A percentile compares a stretch with the other conserved stretches of the same genome.
Conservation (phyloP, 371 early-diverging fungal genomes). For the Chytridiales sp. region DNA sequence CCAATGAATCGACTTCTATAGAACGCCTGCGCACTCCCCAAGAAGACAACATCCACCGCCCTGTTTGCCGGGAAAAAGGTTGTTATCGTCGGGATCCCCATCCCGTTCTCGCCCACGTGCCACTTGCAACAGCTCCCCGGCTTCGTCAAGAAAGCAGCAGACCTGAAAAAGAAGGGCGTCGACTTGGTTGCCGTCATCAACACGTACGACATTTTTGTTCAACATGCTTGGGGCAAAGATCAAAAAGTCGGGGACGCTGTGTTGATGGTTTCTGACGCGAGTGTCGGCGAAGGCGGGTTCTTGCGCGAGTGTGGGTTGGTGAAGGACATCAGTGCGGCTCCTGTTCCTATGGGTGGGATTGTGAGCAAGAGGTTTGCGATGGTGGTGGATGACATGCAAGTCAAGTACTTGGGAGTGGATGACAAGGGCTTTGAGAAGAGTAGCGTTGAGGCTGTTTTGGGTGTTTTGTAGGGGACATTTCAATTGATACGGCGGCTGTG, state of each 20-base stretch:
- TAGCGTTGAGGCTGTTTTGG: conserved; percentile 51
- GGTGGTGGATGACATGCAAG: conserved; percentile 62
- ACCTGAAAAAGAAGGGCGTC: conserved; percentile 64
- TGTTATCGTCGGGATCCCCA: conserved; percentile 78
- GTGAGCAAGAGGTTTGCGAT: conserved; percentile 65
- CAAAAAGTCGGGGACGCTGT: conserved; percentile 49
- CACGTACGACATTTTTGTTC: conserved; percentile 65
- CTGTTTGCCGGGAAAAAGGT: conserved; percentile 72
- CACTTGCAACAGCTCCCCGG: conserved; percentile 63
- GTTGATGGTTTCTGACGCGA: conserved; percentile 62
- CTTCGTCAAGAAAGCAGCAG: conserved; percentile 57
- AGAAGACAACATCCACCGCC: conserved; percentile 6
- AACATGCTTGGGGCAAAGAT: conserved; percentile 68
- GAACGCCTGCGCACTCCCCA: conserved; percentile 25
- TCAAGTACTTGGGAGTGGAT: conserved; percentile 72
- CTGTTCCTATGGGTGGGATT: conserved; percentile 2
- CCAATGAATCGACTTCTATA: too few species aligned
- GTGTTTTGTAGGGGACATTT: too few species aligned
- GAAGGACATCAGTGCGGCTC: conserved; percentile 52
- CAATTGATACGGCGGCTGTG: too few species aligned
- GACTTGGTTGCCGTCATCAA: conserved; percentile 65
- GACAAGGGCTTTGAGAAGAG: conserved; percentile 48
- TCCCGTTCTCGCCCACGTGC: conserved; percentile 78
- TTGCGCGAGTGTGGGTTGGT: conserved; percentile 62
- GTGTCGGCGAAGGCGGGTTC: conserved; percentile 62